Base-by-base conservation (phyloP, 495 filamentous ascomycete species). In the Talaromyces trachyspermus region DNA sequence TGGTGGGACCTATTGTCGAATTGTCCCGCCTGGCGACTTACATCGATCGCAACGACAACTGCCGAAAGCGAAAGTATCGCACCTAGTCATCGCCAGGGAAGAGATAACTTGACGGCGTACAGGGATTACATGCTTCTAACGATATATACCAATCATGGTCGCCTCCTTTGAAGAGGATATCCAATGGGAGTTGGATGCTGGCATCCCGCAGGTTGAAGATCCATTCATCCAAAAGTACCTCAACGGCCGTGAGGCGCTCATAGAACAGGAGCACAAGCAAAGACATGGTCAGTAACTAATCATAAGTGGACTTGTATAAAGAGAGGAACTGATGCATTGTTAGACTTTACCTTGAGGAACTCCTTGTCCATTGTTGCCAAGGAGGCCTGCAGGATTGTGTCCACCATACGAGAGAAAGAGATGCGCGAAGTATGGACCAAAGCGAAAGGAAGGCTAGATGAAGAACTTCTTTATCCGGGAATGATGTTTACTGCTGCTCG, bases 401-500 rank as follows among this genome's bases (percentile, higher is more conserved):
- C 76, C 10, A 76, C 78, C 40, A 91, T 97, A 53, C 80, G 89
- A 42, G 75, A 76, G 46, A 77, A 86, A 43, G 92, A 97, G 63
- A 76, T 78, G 47, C 64, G 69, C 7, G 80, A 77, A 11, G 65
- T 89, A 42, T 92, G 87, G 85, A 86, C 80, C 15, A 69, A 70
- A 25, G 68, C 70, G 5, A 65, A 83, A 2, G 79, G 77, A 1
- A 65, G 70, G 48, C 58, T 70, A 42, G 58, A 65, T 24, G 71
- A 76, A 12, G 69, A 78, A 30, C 69, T 65, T 17, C 68, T 86
- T 19, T 83, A 85, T 58, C 88, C 88, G 1, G 88, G 90, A 1
- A 91, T 94, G 78, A 89, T 91, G 83, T 95, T 95, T 56, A 78
- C 74, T 7, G 69, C 88, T 19, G 87, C 87, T 49, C 88, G 85